Percentiles rank a stretch among this genome's conserved stretches.
phyloP scores from a whole-genome alignment of 1,284 basidiomycete species.

The Tausonia pullulans region DNA sequence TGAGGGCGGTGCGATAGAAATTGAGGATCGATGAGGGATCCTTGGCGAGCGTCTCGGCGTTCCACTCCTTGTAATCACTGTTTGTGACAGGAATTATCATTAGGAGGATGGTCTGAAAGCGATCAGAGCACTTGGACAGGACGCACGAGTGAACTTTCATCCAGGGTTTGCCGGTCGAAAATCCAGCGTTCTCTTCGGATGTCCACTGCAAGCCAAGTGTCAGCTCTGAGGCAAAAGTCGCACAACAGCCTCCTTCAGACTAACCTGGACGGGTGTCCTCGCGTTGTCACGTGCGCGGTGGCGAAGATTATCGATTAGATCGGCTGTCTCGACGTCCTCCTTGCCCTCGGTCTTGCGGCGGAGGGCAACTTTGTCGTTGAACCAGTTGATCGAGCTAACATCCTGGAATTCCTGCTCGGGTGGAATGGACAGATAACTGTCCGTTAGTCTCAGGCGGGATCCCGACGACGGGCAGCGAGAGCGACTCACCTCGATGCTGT shows the following conservation, averaged over 20 bases:
- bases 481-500: no score
- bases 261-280: conserved; percentile 10
- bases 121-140: background rate
- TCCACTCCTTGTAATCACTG: conserved; percentile 16
- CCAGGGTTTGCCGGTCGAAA: conserved; percentile 16
- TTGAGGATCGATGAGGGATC: conserved; percentile 28
- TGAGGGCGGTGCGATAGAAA: conserved; percentile 34
- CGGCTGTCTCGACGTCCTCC: conserved; percentile 16
- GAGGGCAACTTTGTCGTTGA: background rate
- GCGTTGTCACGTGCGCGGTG: conserved; percentile 28
- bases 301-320: conserved; percentile 26
- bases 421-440: no score
- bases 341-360: conserved; percentile 10
- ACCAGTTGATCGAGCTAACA: no score
- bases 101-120: no score
- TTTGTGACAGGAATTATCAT: background rate
- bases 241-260: background rate
- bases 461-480: no score
- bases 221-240: no score
- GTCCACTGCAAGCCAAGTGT: conserved; percentile 42
- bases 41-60: conserved; percentile 9
- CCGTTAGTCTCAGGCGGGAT: no score
- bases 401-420: no score
- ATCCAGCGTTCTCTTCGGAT: conserved; percentile 23
- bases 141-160: conserved; percentile 30